Evolutionary conservation across 2,329 filamentous ascomycete genomes (phyloP), one percentile per base, ranked within the genome.

Genomic region (Tolypocladium album): DNA sequence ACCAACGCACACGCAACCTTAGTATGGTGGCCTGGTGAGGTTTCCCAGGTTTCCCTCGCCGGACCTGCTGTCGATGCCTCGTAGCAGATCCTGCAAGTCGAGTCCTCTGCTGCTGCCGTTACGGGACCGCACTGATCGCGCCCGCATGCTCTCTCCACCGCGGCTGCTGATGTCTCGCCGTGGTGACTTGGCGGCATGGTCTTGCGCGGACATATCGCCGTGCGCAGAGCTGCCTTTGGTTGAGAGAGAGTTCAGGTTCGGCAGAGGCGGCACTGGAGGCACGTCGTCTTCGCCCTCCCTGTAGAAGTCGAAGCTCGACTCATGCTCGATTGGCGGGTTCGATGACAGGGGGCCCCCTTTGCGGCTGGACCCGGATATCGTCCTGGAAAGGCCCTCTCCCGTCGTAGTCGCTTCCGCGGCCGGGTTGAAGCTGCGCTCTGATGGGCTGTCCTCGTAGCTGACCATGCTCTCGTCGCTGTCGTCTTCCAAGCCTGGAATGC

Each of bases 401-500:
- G 68, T 67, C 31, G 70, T 71, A 27, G 64, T 60, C 50, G 71
- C 64, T 13, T 67, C 67, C 62, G 60, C 63, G 61, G 66, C 70
- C 60, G 66, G 78, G 67, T 83, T 84, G 70, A 83, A 86, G 45
- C 84, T 88, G 24, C 84, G 74, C 67, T 90, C 87, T 8, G 86
- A 88, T n/a, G 83, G 78, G 53, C 82, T 82, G 64, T 83, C 80
- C 60, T 89, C 87, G 64, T 86, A 88, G 74, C 86, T 89, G 63
- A 88, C 81, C 78, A 90, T 82, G 70, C 86, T 89, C 59, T 90
- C 88, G 67, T 79, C 85, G 59, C 78, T 81, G 61, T 82, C 83
- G 58, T 81, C 78, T 24, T 78, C 76, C n/a, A 71, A 70, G 38
- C 72, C 75, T 4, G 64, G 64, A 5, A 67, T 63, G 12, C 72